phyloP scores from a whole-genome alignment of 2,329 filamentous ascomycete species.

The Clonostachys rhizophaga region DNA sequence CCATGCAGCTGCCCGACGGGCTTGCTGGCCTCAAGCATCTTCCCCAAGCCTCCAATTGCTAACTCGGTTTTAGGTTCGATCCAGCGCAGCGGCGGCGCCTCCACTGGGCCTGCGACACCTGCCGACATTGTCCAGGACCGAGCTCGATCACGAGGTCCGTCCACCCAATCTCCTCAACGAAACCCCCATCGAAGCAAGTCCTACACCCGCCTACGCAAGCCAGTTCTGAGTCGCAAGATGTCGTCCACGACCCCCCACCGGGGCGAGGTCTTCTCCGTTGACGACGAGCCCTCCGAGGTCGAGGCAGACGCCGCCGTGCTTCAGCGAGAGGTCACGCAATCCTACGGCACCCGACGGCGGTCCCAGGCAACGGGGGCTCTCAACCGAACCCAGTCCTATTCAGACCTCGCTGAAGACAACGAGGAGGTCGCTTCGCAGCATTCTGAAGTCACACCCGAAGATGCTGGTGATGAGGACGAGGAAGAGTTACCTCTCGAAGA shows the following conservation, averaged over 20 bases:
- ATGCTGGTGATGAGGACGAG: conserved; percentile 13
- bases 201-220: conserved; percentile 59
- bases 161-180: conserved; percentile 37
- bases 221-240: conserved; percentile 65
- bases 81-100: neutral
- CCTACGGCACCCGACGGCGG: conserved; percentile 21
- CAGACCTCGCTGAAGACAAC: conserved; percentile 12
- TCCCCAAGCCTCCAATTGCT: neutral
- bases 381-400: conserved; percentile 35
- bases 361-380: conserved; percentile 21
- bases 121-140: neutral
- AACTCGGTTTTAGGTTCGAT: neutral
- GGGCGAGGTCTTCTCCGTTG: conserved; percentile 83
- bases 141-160: neutral
- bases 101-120: neutral
- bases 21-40: neutral
- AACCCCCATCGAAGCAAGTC: conserved; percentile 40
- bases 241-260: conserved; percentile 77
- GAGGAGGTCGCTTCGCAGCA: conserved; percentile 3
- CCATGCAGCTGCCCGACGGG: neutral
- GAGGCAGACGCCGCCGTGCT: conserved; percentile 58
- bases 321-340: conserved; percentile 25
- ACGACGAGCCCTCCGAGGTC: conserved; percentile 81
- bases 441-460: conserved; percentile 2
- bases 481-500: conserved; percentile 40